phyloP scores from a whole-genome alignment of 2,329 filamentous ascomycete species.

The Arthrobotrys sphaeroides region DNA sequence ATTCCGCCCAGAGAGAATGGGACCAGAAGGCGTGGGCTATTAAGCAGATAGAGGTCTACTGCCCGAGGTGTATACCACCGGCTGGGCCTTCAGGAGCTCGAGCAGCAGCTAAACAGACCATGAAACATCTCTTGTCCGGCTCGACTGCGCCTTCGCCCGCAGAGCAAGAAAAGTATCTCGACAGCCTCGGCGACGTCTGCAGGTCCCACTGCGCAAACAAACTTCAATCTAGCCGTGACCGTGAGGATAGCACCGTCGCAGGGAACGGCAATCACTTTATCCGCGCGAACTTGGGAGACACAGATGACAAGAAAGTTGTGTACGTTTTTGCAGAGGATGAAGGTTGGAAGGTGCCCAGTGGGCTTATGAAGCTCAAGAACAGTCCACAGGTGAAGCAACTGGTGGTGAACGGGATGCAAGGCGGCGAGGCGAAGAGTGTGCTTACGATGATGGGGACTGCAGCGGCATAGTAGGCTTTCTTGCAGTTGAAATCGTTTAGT shows the following conservation, averaged over 20 bases:
- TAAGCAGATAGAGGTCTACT: conserved; percentile 90
- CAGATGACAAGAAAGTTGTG: conserved; percentile 73
- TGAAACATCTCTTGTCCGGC: conserved; percentile 53
- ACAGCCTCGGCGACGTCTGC: conserved; percentile 55
- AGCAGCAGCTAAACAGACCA: conserved; percentile 57
- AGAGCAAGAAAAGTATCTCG: conserved; percentile 55
- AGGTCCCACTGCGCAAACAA: conserved; percentile 62
- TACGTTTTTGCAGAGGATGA: conserved; percentile 73
- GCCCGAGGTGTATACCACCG: conserved; percentile 69
- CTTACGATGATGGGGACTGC: conserved; percentile 59
- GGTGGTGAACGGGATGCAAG: conserved; percentile 68
- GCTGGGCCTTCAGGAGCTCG: conserved; percentile 58
- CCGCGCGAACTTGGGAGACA: conserved; percentile 72
- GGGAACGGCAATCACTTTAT: conserved; percentile 67
- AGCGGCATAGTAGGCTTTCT: conserved; percentile 30
- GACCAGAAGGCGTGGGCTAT: conserved; percentile 98
- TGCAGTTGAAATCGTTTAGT: neutral
- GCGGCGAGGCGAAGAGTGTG: conserved; percentile 67
- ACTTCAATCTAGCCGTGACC: conserved; percentile 65
- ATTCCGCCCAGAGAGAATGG: conserved; percentile 95
- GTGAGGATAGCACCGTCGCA: conserved; percentile 47
- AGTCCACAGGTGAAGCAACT: conserved; percentile 71
- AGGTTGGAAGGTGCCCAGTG: conserved; percentile 73
- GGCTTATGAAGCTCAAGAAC: conserved; percentile 69
- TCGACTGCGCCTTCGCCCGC: conserved; percentile 38